phyloP scores from a whole-genome alignment of 169 alveolate species.

The Fabrea salina region DNA sequence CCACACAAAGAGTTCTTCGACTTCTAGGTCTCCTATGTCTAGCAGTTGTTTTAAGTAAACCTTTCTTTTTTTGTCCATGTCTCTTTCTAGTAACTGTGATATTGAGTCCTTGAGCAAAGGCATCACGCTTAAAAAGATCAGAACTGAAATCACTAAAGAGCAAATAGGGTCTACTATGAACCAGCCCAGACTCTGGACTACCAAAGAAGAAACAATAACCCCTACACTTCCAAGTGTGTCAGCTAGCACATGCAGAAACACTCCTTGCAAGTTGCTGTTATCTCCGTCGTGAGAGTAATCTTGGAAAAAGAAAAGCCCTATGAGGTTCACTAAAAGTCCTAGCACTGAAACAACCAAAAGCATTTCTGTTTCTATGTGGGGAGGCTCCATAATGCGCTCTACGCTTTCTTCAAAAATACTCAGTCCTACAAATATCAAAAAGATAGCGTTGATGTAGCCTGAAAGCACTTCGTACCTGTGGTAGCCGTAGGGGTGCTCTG shows the following conservation, averaged over 20 bases:
- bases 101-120: slow-evolving; percentile 61
- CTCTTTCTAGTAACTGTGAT: slow-evolving; percentile 39
- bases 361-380: slow-evolving; percentile 71
- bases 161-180: slow-evolving; percentile 86
- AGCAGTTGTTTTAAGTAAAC: neutral
- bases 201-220: slow-evolving; percentile 76
- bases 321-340: slow-evolving; percentile 78
- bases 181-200: slow-evolving; percentile 64
- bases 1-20: slow-evolving; percentile 9
- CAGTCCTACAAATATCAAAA: slow-evolving; percentile 78
- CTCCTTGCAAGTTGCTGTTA: slow-evolving; percentile 51
- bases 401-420: slow-evolving; percentile 77
- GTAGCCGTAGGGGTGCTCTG: slow-evolving; percentile 78
- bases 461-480: slow-evolving; percentile 74
- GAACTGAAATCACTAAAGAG: slow-evolving; percentile 71
- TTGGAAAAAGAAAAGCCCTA: slow-evolving; percentile 81
- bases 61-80: neutral
- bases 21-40: slow-evolving; percentile 16
- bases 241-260: slow-evolving; percentile 83
- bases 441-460: slow-evolving; percentile 80
- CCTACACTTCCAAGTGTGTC: slow-evolving; percentile 88
- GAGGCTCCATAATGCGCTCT: slow-evolving; percentile 79
- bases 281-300: slow-evolving; percentile 46
- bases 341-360: slow-evolving; percentile 72
- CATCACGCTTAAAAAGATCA: slow-evolving; percentile 66